Evolutionary conservation across 73 alveolate species (phyloP).

Genomic region (Tetrahymena malaccensis): DNA sequence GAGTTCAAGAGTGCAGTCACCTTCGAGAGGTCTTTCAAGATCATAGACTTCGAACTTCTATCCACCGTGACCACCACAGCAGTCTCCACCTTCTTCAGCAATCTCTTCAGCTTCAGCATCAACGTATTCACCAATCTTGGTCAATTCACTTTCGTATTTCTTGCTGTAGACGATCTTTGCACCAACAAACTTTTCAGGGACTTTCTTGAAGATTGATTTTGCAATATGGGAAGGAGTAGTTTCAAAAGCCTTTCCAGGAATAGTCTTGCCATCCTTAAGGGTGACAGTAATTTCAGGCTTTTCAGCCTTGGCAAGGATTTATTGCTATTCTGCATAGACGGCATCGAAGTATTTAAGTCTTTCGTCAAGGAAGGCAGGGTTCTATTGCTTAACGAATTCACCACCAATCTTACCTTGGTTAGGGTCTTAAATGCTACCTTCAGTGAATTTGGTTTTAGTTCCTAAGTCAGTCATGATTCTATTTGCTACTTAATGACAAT

Average conservation of each 20-base stretch:
- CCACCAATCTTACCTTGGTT: slow-evolving; percentile 11
- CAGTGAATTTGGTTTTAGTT: not conserved
- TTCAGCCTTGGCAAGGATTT: slow-evolving; percentile 44
- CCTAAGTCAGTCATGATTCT: not conserved
- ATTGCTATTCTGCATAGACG: slow-evolving; percentile 36
- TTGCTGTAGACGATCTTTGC: slow-evolving; percentile 79
- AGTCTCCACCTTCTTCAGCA: slow-evolving; percentile 36
- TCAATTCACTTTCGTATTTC: slow-evolving; percentile 47
- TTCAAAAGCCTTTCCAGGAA: slow-evolving; percentile 74
- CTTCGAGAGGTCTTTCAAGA: slow-evolving; percentile 96
- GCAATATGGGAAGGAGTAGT: slow-evolving; percentile 91
- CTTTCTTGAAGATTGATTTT: slow-evolving; percentile 62
- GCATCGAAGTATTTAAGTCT: slow-evolving; percentile 52
- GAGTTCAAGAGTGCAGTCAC: slow-evolving; percentile 93
- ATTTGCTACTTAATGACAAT: not conserved
- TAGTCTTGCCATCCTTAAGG: slow-evolving; percentile 82
- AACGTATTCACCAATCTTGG: slow-evolving; percentile 32
- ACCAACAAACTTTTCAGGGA: slow-evolving; percentile 80
- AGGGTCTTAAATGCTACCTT: not conserved
- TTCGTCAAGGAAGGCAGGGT: slow-evolving; percentile 48
- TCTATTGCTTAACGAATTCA: not conserved
- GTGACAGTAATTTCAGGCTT: slow-evolving; percentile 70
- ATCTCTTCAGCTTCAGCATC: slow-evolving; percentile 82
- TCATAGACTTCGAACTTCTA: slow-evolving; percentile 78
- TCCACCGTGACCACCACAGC: slow-evolving; percentile 28